Evolutionary conservation across 805 yeast species (phyloP), one percentile per base, ranked within the genome.

Genomic region (Vanderwaltozyma tropicalis): DNA sequence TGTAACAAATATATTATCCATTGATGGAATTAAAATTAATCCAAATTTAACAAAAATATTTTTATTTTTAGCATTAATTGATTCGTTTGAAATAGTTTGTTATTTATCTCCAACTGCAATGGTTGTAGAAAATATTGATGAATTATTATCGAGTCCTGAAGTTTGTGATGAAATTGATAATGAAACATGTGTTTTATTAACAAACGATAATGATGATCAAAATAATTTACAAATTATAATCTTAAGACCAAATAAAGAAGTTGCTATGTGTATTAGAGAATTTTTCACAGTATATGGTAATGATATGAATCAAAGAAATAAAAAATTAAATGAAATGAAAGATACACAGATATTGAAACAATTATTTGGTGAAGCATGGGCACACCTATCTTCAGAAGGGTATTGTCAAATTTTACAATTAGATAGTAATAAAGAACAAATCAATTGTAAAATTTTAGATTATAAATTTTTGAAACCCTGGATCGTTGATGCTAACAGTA

Each of bases 171-270:
- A 57, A 37, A 55, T 58, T 26, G 63, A 59, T 39, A 59, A 59
- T 37, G 63, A 59, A 39, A 59, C 62, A 1, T 59, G 62, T 40
- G 59, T 59, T 2, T 35, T 58, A 31, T 43, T 58, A 25, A 49
- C 56, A n/a, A 57, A 57, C 40, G 21, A 32, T 19, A 28, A 31
- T n/a, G 35, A 32, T 16, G 21, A 31, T 10, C 26, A 35, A 18
- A 8, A 21, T 8, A 19, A 41, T 9, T 9, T 38, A 13, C 50
- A 50, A 32, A 29, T 54, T 14, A 41, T 52, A 11, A 47, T 59
- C 3, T 31, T 54, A 13, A 49, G 52, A 30, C 63, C 63, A 2
- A 53, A 47, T 34, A 33, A 39, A 7, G 63, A 55, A 15, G 50
- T 56, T 14, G 52, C 49, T 3, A 54, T 57, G 52, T 57, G 61